phyloP scores from a whole-genome alignment of 2,329 filamentous ascomycete genomes.

The Calonectria henricotiae region DNA sequence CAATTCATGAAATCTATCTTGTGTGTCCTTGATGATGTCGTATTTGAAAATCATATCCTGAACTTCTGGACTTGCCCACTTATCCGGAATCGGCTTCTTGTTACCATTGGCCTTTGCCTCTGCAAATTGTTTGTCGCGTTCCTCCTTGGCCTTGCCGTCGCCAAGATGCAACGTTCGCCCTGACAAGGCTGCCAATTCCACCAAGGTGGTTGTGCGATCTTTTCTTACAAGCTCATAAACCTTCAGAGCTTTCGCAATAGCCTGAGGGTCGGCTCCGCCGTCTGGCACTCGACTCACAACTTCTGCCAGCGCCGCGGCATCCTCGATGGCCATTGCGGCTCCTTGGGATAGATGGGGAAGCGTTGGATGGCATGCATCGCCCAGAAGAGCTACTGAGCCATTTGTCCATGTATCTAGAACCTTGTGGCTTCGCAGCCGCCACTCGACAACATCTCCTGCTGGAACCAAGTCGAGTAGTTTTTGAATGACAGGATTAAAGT shows the following conservation, averaged over 20 bases:
- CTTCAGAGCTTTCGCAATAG: slow-evolving; percentile 1
- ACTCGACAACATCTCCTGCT: slow-evolving; percentile 32
- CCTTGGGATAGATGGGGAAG: slow-evolving; percentile 12
- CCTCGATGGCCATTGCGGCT: slow-evolving; percentile 10
- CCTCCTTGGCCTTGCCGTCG: slow-evolving; percentile 15
- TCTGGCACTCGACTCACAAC: background rate
- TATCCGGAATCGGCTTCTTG: slow-evolving; percentile 38
- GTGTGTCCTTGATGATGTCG: slow-evolving; percentile 26
- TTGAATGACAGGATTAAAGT: slow-evolving; percentile 32
- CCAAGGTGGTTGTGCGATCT: slow-evolving; percentile 1
- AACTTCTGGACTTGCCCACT: slow-evolving; percentile 40
- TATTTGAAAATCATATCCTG: slow-evolving; percentile 41
- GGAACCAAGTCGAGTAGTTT: slow-evolving; percentile 31
- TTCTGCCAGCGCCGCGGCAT: slow-evolving; percentile 10
- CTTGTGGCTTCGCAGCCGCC: slow-evolving; percentile 34
- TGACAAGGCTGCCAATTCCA: slow-evolving; percentile 8
- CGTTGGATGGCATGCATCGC: slow-evolving; percentile 20
- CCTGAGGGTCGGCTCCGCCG: background rate
- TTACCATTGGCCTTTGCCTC: slow-evolving; percentile 10
- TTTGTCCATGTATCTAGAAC: slow-evolving; percentile 32
- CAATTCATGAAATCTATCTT: slow-evolving; percentile 19
- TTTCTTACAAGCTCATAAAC: slow-evolving; percentile 14
- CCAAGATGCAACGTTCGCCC: slow-evolving; percentile 5
- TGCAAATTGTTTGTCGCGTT: slow-evolving; percentile 14
- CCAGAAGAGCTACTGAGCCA: slow-evolving; percentile 25